Evolutionary conservation across 495 filamentous ascomycete genomes (phyloP).

Genomic region (Penicillium egyptiacum): DNA sequence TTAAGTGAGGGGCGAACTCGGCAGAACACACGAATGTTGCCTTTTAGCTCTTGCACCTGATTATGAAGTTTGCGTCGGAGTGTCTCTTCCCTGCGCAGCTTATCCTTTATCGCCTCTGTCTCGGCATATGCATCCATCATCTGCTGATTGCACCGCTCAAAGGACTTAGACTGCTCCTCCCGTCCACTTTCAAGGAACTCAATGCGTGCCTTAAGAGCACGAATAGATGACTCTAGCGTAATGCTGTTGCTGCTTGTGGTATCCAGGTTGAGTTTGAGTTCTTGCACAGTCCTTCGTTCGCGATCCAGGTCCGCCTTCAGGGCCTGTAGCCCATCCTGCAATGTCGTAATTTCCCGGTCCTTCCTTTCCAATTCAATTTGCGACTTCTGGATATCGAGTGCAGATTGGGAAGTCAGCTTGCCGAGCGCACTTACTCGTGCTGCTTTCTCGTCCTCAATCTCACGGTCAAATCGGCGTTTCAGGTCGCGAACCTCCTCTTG

Average conservation of each 20-base stretch:
- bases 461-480: constrained; percentile 49
- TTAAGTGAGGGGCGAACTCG: constrained; percentile 82
- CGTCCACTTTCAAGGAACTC: constrained; percentile 86
- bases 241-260: constrained; percentile 62
- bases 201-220: constrained; percentile 72
- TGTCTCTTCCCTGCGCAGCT: constrained; percentile 87
- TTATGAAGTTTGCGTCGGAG: constrained; percentile 91
- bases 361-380: constrained; percentile 64
- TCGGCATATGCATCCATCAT: constrained; percentile 73
- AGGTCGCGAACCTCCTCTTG: constrained; percentile 50
- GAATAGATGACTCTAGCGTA: constrained; percentile 69
- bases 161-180: constrained; percentile 79
- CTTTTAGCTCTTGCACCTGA: constrained; percentile 97
- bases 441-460: constrained; percentile 65
- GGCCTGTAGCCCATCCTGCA: constrained; percentile 53
- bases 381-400: constrained; percentile 61
- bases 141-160: constrained; percentile 69
- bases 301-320: constrained; percentile 61
- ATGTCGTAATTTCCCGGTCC: constrained; percentile 55
- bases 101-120: constrained; percentile 70
- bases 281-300: constrained; percentile 56
- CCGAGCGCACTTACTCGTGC: constrained; percentile 62
- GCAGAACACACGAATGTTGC: constrained; percentile 98
- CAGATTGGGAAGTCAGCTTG: constrained; percentile 60
- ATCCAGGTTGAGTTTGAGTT: constrained; percentile 61